Base-by-base conservation (phyloP, 2,329 filamentous ascomycete genomes). In the Fusarium tricinctum region DNA sequence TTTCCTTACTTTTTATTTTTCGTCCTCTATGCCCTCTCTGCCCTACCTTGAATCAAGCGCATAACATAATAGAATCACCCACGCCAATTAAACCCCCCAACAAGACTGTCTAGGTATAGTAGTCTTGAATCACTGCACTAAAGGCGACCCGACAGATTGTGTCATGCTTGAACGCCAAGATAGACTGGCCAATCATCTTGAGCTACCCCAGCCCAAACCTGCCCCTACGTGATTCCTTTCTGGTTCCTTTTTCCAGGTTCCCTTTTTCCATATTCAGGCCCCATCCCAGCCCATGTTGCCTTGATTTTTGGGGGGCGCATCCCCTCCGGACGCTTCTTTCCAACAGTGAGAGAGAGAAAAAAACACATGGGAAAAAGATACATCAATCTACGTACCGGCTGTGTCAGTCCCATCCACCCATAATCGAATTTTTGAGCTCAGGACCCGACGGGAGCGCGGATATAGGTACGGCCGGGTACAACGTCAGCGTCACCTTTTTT, bases 91-190 rank as follows among this genome's bases (percentile, higher is more conserved):
- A 64, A 33, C 22, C 59, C 50, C 40, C 42, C 58, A 60, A 54
- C 49, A 68, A 64, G 59, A 63, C 45, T 54, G 28, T 44, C 32
- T 10, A 33, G 51, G n/a, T n/a, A n/a, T n/a, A n/a, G n/a, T n/a
- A n/a, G 54, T 64, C 40, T 61, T 33, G 22, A 47, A 50, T 40
- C n/a, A 47, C 26, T 35, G 26, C 51, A 55, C 45, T 30, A 46
- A 72, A 73, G 64, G 53, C 67, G 71, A 75, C 73, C 74, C 74
- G 73, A 76, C 75, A 76, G 72, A 76, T 76, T 76, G 74, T 76
- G 74, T 76, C 74, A 76, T 76, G 71, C 72, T 75, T 64, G 46
- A 51, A 58, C 74, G 69, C 74, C 74, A 73, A 66, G 52, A 40
- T 43, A 48, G 46, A 45, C 66, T 47, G 63, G 32, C 74, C 74